These are phyloP conservation scores for Pseudogymnoascus sp. DNA, from an alignment of 2,329 filamentous ascomycete genomes.

Conservation along the genomic window DNA sequence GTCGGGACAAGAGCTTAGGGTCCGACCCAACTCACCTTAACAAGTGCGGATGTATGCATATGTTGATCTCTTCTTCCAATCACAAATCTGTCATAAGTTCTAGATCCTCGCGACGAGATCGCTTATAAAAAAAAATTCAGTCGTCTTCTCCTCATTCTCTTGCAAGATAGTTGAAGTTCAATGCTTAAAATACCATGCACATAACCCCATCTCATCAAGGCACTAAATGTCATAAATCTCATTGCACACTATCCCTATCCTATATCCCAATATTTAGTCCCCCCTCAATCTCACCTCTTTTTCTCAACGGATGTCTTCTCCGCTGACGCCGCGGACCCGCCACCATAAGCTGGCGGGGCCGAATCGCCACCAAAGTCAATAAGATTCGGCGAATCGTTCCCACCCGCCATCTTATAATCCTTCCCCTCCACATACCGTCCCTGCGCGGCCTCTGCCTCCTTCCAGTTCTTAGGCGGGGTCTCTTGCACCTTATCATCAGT, in stretches of 20 bases:
- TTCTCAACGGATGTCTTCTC: slow-evolving; percentile 14
- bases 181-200: background rate
- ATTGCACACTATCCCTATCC: background rate
- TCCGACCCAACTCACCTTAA: too few relatives aligned
- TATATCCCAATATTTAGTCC: background rate
- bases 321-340: slow-evolving; percentile 20
- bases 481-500: slow-evolving; percentile 7
- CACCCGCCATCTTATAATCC: slow-evolving; percentile 21
- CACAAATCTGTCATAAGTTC: too few relatives aligned
- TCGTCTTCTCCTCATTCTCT: too few relatives aligned
- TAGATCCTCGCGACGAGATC: too few relatives aligned
- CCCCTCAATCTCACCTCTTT: slow-evolving; percentile 1
- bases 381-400: slow-evolving; percentile 21
- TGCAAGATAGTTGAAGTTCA: too few relatives aligned
- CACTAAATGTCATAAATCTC: background rate
- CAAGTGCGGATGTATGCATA: too few relatives aligned
- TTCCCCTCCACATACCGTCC: slow-evolving; percentile 17
- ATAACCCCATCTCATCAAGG: background rate
- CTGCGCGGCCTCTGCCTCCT: slow-evolving; percentile 21
- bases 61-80: too few relatives aligned
- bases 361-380: slow-evolving; percentile 21
- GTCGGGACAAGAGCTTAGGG: too few relatives aligned
- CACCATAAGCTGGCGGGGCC: slow-evolving; percentile 19
- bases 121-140: too few relatives aligned
- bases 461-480: slow-evolving; percentile 16